Base-by-base conservation (phyloP, 208 protist species). In the Wallacemonas sp. region DNA sequence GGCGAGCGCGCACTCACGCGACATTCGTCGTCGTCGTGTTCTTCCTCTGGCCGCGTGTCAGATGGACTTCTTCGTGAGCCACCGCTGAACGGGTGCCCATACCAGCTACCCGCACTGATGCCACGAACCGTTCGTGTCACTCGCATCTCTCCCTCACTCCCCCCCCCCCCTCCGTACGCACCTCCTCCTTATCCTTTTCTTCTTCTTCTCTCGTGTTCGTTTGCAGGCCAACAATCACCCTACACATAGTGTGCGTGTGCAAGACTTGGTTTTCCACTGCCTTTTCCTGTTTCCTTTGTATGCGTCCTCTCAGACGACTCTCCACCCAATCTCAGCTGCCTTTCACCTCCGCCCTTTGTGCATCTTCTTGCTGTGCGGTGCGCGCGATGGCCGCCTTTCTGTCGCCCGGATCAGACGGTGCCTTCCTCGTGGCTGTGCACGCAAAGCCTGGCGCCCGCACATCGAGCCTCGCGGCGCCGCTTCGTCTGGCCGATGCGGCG, bases 361-460 rank as follows among this genome's bases (percentile, higher is more conserved):
- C n/a, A 17, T 41, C 36, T 41, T 41, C 36, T 41, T 14, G 36
- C 36, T 41, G 36, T 17, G 36, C 9, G 17, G 49, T 74, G 69
- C 61, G 65, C 43, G 14, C 43, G 43, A 79, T 83, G 76, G 72
- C 78, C 41, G 73, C 83, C 9, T 90, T 87, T 63, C 48, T 92
- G n/a, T 72, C 66, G 1, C 62, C 75, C 61, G 32, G 72, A 16
- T 62, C 77, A 11, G 75, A 80, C 4, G 81, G 83, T 27, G 61
- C 30, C 14, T 95, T 82, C 64, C 61, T 61, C 16, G 19, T 95
- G 16, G 56, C 63, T 11, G 73, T 95, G 14, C 82, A 82, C 69
- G 87, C 76, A 11, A 95, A 95, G 65, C 90, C 90, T 33, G 85
- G 90, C 24, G 86, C 90, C 27, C 68, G 78, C 2, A 54, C 38